Percentiles rank a stretch among this genome's conserved stretches.
These are phyloP conservation scores for Monosporascus ibericus DNA, from an alignment of 2,329 filamentous ascomycete genomes.

Conservation along the genomic window DNA sequence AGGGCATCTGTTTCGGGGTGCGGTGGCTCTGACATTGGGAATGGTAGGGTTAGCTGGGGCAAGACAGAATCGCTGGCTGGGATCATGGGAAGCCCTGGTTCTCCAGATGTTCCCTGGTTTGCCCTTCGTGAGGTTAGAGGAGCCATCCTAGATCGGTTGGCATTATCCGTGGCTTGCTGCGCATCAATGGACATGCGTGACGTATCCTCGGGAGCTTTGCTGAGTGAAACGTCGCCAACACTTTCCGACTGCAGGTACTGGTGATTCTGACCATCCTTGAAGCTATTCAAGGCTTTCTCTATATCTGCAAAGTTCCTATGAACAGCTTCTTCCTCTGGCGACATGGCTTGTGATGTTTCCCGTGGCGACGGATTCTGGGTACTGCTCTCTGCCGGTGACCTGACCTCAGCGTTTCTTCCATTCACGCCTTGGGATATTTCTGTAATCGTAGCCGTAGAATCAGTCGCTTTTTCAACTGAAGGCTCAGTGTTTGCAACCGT, in stretches of 20 bases:
- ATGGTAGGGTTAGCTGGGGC: slow-evolving; percentile 23
- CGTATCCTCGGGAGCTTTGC: slow-evolving; percentile 7
- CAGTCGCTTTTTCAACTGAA: background rate
- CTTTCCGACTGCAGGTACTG: slow-evolving; percentile 12
- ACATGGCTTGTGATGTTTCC: slow-evolving; percentile 9
- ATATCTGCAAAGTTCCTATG: slow-evolving; percentile 13
- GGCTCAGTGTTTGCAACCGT: background rate
- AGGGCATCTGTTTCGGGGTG: slow-evolving; percentile 38
- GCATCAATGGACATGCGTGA: slow-evolving; percentile 4
- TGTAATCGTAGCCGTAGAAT: background rate
- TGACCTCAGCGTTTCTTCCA: background rate
- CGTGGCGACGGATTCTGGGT: background rate
- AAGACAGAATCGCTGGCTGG: slow-evolving; percentile 43
- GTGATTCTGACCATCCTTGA: slow-evolving; percentile 12
- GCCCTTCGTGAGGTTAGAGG: slow-evolving; percentile 13
- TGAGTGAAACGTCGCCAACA: slow-evolving; percentile 11
- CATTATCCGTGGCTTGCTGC: slow-evolving; percentile 3
- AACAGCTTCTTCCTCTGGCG: slow-evolving; percentile 6
- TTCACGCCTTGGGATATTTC: background rate
- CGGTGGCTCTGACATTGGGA: slow-evolving; percentile 30
- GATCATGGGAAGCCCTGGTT: slow-evolving; percentile 27
- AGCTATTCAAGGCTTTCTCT: slow-evolving; percentile 14
- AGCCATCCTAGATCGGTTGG: slow-evolving; percentile 8
- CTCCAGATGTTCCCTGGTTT: slow-evolving; percentile 13
- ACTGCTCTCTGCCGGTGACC: background rate